Evolutionary conservation across 768 basidiomycete genomes (phyloP), one percentile per base, ranked within the genome.

Genomic region (Rhizopogon salebrosus): DNA sequence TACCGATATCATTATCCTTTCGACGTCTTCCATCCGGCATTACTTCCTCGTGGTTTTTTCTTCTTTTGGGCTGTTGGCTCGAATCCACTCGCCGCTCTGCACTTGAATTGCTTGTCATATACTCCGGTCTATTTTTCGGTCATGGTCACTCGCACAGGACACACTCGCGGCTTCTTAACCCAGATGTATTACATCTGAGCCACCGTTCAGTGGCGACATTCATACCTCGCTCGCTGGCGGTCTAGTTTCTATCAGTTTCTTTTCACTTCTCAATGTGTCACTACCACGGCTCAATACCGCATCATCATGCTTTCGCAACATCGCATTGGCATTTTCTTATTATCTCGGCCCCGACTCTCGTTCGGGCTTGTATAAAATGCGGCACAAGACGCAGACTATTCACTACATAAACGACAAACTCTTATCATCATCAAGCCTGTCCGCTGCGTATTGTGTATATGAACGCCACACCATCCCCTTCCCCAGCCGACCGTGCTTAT

Each of bases 211-310:
- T 68, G 58, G 64, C 69, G 70, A 70, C 72, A 77, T 76, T 76
- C 72, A 75, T 77, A 69, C 71, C 70, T 74, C 74, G 66, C 67
- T 67, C 61, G 71, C 63, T 68, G 63, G 60, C 57, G 59, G 67
- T 60, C 54, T 51, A 49, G 57, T 60, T 39, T 60, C 49, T 34
- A 55, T 51, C 53, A 60, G 62, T 63, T 59, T 66, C 58, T 49
- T 55, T 59, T 49, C 58, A 58, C 56, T 61, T 57, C 60, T 67
- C 73, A 74, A 66, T 69, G 73, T 74, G 68, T 69, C 73, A 74
- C 61, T 74, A 74, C 67, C 65, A 58, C 68, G 66, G 61, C 65
- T 67, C 71, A 60, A 59, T 61, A 61, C 60, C 58, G 52, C 65
- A 66, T 62, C 60, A 61, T 65, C 71, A 71, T 70, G 73, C 72